Evolutionary conservation across 2,329 filamentous ascomycete genomes (phyloP).

Genomic region (Epichloe typhina): DNA sequence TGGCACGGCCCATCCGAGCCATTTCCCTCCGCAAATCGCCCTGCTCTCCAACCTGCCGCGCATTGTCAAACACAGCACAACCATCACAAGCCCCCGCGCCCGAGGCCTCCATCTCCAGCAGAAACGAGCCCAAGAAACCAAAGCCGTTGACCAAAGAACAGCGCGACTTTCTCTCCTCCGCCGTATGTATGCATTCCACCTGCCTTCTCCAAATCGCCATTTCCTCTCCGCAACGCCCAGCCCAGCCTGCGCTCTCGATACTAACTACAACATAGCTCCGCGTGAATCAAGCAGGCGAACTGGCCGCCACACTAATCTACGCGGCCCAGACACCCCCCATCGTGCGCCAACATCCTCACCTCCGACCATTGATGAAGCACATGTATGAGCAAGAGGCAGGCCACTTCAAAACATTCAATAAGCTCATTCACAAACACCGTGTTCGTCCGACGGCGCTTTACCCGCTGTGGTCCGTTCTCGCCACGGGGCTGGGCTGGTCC

Average conservation of each 20-base stretch:
- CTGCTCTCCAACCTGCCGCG: slow-evolving; percentile 2
- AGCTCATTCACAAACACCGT: slow-evolving; percentile 69
- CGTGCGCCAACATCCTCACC: slow-evolving; percentile 66
- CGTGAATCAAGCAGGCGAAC: slow-evolving; percentile 93
- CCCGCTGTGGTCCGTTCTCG: slow-evolving; percentile 73
- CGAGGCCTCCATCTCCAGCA: background rate
- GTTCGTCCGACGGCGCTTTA: slow-evolving; percentile 88
- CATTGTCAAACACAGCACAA: slow-evolving; percentile 7
- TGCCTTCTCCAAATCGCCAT: background rate
- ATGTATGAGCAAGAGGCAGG: slow-evolving; percentile 96
- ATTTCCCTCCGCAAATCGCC: background rate
- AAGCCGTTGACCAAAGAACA: slow-evolving; percentile 58
- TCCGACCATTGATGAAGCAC: slow-evolving; percentile 84
- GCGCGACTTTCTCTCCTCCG: slow-evolving; percentile 60
- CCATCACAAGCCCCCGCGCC: background rate
- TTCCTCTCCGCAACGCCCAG: background rate
- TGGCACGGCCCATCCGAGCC: slow-evolving; percentile 6
- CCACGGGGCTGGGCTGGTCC: slow-evolving; percentile 73
- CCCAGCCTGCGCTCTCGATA: background rate
- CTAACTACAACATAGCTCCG: slow-evolving; percentile 44
- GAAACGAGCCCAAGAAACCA: slow-evolving; percentile 22
- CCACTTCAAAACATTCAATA: slow-evolving; percentile 78
- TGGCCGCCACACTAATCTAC: slow-evolving; percentile 95
- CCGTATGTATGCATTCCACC: slow-evolving; percentile 39
- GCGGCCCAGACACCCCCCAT: slow-evolving; percentile 78